These are phyloP conservation scores for Limnanthes douglasii DNA, from an alignment of 345 rosid species.

Conservation along the genomic window DNA sequence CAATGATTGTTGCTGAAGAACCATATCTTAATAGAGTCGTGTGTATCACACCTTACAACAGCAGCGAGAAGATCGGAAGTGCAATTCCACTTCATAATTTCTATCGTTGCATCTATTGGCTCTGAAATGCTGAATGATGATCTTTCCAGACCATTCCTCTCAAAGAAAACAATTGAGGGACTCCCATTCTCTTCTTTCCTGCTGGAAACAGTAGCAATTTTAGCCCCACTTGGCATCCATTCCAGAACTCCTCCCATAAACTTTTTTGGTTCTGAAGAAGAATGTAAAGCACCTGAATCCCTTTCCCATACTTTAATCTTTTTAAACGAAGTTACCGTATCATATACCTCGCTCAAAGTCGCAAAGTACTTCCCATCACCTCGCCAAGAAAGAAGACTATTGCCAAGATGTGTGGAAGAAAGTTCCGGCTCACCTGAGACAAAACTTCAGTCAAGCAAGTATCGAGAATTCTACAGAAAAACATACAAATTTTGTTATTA, in stretches of 20 bases:
- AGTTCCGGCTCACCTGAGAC: slow-evolving; percentile 28
- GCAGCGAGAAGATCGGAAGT: slow-evolving; percentile 79
- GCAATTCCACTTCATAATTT: slow-evolving; percentile 80
- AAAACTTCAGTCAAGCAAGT: slow-evolving; percentile 2
- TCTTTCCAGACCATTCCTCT: slow-evolving; percentile 84
- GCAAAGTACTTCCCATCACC: slow-evolving; percentile 93
- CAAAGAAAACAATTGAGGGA: slow-evolving; percentile 59
- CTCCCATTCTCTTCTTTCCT: slow-evolving; percentile 34
- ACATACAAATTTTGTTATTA: too few relatives aligned
- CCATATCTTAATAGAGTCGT: slow-evolving; percentile 68
- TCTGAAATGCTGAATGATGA: slow-evolving; percentile 51
- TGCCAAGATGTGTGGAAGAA: slow-evolving; percentile 15
- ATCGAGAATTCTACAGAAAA: slow-evolving; percentile 1
- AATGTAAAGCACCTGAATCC: slow-evolving; percentile 61
- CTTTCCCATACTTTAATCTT: slow-evolving; percentile 88
- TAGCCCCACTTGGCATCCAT: slow-evolving; percentile 99
- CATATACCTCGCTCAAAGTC: slow-evolving; percentile 26
- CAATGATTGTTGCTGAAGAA: slow-evolving; percentile 78
- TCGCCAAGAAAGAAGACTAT: slow-evolving; percentile 63
- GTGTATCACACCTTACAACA: slow-evolving; percentile 40
- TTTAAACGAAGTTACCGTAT: slow-evolving; percentile 26
- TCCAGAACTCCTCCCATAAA: slow-evolving; percentile 60
- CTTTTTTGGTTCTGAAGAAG: slow-evolving; percentile 52
- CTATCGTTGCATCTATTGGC: slow-evolving; percentile 25
- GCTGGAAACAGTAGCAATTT: slow-evolving; percentile 66